Evolutionary conservation across 257 asterid species (phyloP).

Genomic region (Primulina tabacum): DNA sequence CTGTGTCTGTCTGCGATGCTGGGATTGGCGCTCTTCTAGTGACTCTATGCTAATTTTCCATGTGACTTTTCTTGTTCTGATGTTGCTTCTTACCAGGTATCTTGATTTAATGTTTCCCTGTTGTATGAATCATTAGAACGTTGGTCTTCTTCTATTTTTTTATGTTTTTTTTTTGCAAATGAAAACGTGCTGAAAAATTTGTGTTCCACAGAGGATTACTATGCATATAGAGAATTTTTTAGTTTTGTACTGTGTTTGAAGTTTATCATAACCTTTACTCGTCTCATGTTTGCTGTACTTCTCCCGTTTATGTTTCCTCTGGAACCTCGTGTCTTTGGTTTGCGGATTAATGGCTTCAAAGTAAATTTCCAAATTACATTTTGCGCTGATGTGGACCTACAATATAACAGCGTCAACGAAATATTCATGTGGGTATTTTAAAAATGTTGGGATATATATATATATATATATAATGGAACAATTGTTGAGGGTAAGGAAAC

Average conservation of each 20-base stretch:
- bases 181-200: no score
- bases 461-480: no score
- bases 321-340: not conserved
- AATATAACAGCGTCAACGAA: no score
- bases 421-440: no score
- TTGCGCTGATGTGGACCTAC: no score
- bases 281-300: not conserved
- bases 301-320: not conserved
- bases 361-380: no score
- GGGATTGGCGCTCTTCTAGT: constrained; percentile 72
- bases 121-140: not conserved
- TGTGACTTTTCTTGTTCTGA: constrained; percentile 65
- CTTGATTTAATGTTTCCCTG: not conserved
- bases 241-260: no score
- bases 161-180: not conserved
- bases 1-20: constrained; percentile 72
- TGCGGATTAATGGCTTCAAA: not conserved
- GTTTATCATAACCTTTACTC: not conserved
- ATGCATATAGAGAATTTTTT: no score
- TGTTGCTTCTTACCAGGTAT: constrained; percentile 79
- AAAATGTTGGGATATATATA: no score
- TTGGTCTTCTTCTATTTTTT: not conserved
- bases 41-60: constrained; percentile 70
- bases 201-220: no score
- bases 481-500: no score